Percentiles rank a stretch among this genome's conserved stretches.
Evolutionary conservation across 192 early-diverging fungal genomes (phyloP).

Genomic region (Podila verticillata): DNA sequence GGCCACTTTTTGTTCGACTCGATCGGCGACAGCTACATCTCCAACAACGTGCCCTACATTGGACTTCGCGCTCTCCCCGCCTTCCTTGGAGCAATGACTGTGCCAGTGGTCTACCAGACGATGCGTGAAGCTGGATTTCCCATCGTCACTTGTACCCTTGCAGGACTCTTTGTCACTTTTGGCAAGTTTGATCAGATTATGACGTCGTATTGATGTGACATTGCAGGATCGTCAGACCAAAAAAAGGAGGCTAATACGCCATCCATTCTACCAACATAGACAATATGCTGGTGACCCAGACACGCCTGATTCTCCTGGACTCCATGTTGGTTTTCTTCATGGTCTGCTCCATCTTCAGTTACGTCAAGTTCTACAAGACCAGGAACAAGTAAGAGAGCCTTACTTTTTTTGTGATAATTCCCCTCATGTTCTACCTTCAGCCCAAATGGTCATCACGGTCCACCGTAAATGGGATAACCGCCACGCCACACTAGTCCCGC

Average conservation of each 20-base stretch:
- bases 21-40: slow-evolving; percentile 91
- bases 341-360: slow-evolving; percentile 83
- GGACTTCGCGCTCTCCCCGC: slow-evolving; percentile 84
- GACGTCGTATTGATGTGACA: not conserved
- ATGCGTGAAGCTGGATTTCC: slow-evolving; percentile 91
- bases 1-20: slow-evolving; percentile 95
- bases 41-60: slow-evolving; percentile 91
- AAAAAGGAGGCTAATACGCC: not conserved
- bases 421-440: not conserved
- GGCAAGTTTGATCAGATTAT: slow-evolving; percentile 58
- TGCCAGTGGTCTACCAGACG: slow-evolving; percentile 83
- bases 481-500: not conserved
- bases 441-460: too few species aligned
- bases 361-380: slow-evolving; percentile 88
- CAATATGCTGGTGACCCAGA: slow-evolving; percentile 91
- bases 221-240: not conserved
- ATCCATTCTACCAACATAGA: slow-evolving; percentile 56
- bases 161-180: slow-evolving; percentile 83
- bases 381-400: slow-evolving; percentile 58
- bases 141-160: slow-evolving; percentile 74
- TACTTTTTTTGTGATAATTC: slow-evolving; percentile 9
- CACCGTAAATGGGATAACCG: too few species aligned
- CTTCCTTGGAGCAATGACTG: slow-evolving; percentile 77
- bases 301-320: slow-evolving; percentile 93
- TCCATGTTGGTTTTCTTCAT: slow-evolving; percentile 94